A percentile compares a stretch with the other conserved stretches of the same genome.
Evolutionary conservation across 73 alveolate species (phyloP).

Genomic region (Loxodes magnus): DNA sequence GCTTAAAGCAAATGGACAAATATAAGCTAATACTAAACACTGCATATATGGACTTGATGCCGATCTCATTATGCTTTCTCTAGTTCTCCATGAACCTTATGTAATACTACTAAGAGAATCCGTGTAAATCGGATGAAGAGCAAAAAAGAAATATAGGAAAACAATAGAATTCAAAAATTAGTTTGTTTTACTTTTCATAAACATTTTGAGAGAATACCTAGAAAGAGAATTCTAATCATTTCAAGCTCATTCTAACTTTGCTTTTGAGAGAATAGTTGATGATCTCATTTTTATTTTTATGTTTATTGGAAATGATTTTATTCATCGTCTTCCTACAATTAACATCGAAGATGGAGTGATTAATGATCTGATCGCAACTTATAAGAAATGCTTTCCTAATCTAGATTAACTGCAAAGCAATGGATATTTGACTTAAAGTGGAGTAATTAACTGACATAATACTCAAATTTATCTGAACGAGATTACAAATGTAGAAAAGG

Average conservation of each 20-base stretch:
- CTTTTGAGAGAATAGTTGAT: conserved; percentile 88
- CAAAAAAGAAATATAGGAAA: conserved; percentile 36
- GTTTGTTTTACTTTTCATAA: conserved; percentile 63
- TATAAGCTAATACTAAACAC: conserved; percentile 77
- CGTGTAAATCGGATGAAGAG: conserved; percentile 35
- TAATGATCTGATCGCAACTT: conserved; percentile 76
- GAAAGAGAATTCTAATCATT: conserved; percentile 66
- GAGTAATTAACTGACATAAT: conserved; percentile 79
- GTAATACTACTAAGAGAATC: conserved; percentile 90
- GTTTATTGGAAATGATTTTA: conserved; percentile 96
- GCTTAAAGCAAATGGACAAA: conserved; percentile 45
- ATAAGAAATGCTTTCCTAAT: conserved; percentile 54
- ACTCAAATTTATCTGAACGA: conserved; percentile 62
- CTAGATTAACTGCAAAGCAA: conserved; percentile 55
- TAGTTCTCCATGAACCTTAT: conserved; percentile 83
- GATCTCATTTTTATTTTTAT: conserved; percentile 93
- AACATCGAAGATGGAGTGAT: conserved; percentile 87
- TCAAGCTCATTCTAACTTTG: conserved; percentile 69
- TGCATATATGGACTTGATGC: conserved; percentile 98
- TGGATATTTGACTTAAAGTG: conserved; percentile 81
- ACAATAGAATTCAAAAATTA: conserved; percentile 32
- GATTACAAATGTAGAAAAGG: conserved; percentile 20
- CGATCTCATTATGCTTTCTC: conserved; percentile 93
- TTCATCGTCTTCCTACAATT: conserved; percentile 84
- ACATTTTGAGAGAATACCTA: conserved; percentile 84